Base-by-base conservation (phyloP, 495 filamentous ascomycete species). In the Penicillium paxilli region DNA sequence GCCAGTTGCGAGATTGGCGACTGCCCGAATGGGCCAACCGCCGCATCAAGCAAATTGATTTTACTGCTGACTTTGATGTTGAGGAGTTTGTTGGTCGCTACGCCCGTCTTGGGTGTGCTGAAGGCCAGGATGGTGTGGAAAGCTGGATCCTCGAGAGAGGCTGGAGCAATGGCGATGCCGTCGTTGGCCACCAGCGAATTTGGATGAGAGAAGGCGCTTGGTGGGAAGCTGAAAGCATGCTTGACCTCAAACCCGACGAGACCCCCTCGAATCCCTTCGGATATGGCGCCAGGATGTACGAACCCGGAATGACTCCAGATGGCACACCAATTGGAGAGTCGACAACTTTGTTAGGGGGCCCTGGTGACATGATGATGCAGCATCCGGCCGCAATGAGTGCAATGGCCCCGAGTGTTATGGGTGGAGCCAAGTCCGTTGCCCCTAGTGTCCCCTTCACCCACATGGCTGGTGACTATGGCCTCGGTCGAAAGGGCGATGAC, bases 211-310 rank as follows among this genome's bases (percentile, higher is more conserved):
- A 98, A 66, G 83, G 76, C 44, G 86, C 91, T 9, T 98, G 94
- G 94, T 96, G 94, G 92, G 95, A 98, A 70, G 92, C 92, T 10
- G 94, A 98, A 70, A 89, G 84, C 53, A 96, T 96, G 89, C 85
- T 98, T 23, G 94, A 98, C 65, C 71, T 97, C 52, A 96, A 95
- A 68, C 85, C 89, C 1, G 73, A 74, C n/a, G 73, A 74, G 10
- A 54, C 49, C 14, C 59, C 67, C 12, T n/a, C 58, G 28, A 62
- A 70, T 49, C 57, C 71, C 40, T 66, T 72, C 52, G 63, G 66
- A 54, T 72, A 68, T 49, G 66, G 67, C 3, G 66, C 59, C 35
- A 54, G 51, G 21, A 62, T 71, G 59, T 65, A 73, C 19, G 73
- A 76, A 28, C 32, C 61, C 12, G 60, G 61, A 17, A 53, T 60